phyloP scores from a whole-genome alignment of 1,139 yeast species.

The Sugiyamaella neomexicana region DNA sequence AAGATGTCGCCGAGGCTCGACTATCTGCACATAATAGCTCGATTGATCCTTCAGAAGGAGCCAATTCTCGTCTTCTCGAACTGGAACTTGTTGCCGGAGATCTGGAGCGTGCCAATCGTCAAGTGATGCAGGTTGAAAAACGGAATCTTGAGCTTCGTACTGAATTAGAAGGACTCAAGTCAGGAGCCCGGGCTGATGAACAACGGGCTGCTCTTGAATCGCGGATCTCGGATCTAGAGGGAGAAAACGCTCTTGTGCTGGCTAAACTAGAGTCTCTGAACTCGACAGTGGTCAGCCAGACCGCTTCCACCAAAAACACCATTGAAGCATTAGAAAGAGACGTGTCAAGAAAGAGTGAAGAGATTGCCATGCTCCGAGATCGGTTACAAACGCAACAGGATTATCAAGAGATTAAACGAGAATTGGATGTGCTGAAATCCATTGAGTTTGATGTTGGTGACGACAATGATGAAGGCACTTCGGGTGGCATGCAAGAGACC shows the following conservation, averaged over 20 bases:
- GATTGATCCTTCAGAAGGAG: conserved; percentile 27
- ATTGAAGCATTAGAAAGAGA: conserved; percentile 50
- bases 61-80: conserved; percentile 46
- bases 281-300: conserved; percentile 25
- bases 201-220: conserved; percentile 43
- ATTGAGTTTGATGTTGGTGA: conserved; percentile 56
- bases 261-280: conserved; percentile 55
- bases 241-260: conserved; percentile 55
- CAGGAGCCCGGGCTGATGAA: conserved; percentile 50
- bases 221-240: conserved; percentile 42
- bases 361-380: conserved; percentile 51
- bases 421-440: conserved; percentile 66
- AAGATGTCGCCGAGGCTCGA: conserved; percentile 36
- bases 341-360: conserved; percentile 49
- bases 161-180: conserved; percentile 56
- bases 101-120: conserved; percentile 66
- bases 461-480: conserved; percentile 22
- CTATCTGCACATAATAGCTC: conserved; percentile 29
- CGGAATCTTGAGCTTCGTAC: conserved; percentile 74
- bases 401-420: conserved; percentile 77
- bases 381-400: conserved; percentile 73
- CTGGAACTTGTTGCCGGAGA: conserved; percentile 71
- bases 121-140: conserved; percentile 70
- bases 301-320: conserved; percentile 33
- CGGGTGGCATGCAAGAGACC: conserved; percentile 24